Evolutionary conservation across 306 rosid genomes (phyloP), one percentile per base, ranked within the genome.

Genomic region (Malus asiatica): DNA sequence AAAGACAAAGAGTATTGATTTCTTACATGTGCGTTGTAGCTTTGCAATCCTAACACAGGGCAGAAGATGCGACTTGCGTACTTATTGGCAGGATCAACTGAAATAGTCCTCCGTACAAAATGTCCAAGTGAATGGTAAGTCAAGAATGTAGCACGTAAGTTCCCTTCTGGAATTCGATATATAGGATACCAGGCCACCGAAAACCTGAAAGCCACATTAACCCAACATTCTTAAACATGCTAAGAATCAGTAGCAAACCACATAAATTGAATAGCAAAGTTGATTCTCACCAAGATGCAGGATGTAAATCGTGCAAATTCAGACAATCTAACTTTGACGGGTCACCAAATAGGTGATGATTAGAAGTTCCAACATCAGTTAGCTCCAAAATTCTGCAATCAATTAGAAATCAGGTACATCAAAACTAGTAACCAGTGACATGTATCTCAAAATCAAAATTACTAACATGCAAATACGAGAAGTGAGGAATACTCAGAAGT

Each of bases 91-190:
- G 66, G 35, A 71, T 63, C 72, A 51, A 33, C 65, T 27, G 53
- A 71, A 62, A 73, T 27, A 42, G 53, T 59, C 46, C 46, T 64
- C 40, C 23, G 77, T 23, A 71, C 72, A 73, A 78, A 62, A 51
- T 71, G 77, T 20, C 81, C 72, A 18, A 71, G 81, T 48, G 81
- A 78, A 71, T 78, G 77, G 77, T 46, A 78, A 63, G 81, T 78
- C 58, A 78, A 51, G 70, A 78, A 78, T 51, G 81, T 62, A 23
- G 72, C 72, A 19, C 72, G 58, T 18, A 78, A 22, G 55, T 38
- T 25, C 12, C 77, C 77, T 71, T 78, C 76, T 63, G 81, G 81
- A 52, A 78, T 63, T 78, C 33, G 77, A 63, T 78, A 78, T 62
- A 78, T 71, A 2, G 81, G 81, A 63, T 78, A 78, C 77, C 45